Percentiles rank a stretch among this genome's conserved stretches.
phyloP scores from a whole-genome alignment of 495 filamentous ascomycete genomes.

The Apodospora peruviana region DNA sequence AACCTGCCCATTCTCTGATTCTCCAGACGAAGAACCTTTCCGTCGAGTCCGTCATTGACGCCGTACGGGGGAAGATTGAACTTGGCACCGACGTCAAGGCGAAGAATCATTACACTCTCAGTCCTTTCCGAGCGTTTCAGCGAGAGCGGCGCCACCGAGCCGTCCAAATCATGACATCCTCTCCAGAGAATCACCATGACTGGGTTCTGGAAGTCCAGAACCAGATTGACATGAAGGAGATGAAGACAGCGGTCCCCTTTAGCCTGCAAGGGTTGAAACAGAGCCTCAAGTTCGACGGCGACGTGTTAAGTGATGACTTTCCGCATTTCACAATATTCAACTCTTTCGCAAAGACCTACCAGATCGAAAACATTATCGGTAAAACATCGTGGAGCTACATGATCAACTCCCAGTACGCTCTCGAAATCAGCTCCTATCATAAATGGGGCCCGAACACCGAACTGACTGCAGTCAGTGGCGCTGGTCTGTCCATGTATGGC shows the following conservation, averaged over 20 bases:
- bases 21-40: slow-evolving; percentile 15
- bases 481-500: slow-evolving; percentile 5
- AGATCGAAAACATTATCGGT: slow-evolving; percentile 8
- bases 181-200: slow-evolving; percentile 35
- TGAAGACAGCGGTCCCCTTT: not conserved
- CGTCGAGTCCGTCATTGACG: slow-evolving; percentile 11
- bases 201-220: slow-evolving; percentile 17
- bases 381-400: slow-evolving; percentile 9
- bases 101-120: slow-evolving; percentile 1
- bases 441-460: not conserved
- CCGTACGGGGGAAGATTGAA: not conserved
- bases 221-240: not conserved
- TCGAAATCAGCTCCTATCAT: slow-evolving; percentile 14
- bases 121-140: slow-evolving; percentile 5
- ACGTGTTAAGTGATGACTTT: not conserved
- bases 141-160: slow-evolving; percentile 9
- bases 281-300: not conserved
- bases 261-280: not conserved
- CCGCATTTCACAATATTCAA: too few species aligned
- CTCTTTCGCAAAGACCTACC: too few species aligned
- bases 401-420: slow-evolving; percentile 8
- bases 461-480: not conserved
- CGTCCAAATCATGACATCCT: slow-evolving; percentile 28
- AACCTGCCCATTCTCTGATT: slow-evolving; percentile 4
- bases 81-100: not conserved